phyloP scores from a whole-genome alignment of 2,329 filamentous ascomycete genomes.

The Raffaelea albimanens region DNA sequence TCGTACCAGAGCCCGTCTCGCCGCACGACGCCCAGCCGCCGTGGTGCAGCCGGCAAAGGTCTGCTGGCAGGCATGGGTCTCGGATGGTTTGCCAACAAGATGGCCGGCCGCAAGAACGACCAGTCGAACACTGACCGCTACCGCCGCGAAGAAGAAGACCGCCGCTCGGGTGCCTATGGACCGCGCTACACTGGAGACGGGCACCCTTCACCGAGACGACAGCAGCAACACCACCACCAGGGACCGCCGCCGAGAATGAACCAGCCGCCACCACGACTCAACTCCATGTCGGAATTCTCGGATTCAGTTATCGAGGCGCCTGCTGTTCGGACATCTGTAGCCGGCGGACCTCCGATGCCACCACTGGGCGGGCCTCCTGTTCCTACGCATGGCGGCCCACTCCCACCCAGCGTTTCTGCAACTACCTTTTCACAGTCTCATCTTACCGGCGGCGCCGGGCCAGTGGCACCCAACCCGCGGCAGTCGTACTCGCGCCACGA shows the following conservation, averaged over 20 bases:
- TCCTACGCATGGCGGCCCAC: slow-evolving; percentile 5
- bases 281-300: slow-evolving; percentile 16
- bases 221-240: slow-evolving; percentile 21
- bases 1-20: slow-evolving; percentile 53
- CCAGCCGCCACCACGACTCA: slow-evolving; percentile 9
- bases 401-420: slow-evolving; percentile 1
- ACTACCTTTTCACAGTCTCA: not conserved
- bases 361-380: slow-evolving; percentile 20
- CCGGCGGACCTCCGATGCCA: slow-evolving; percentile 27
- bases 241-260: slow-evolving; percentile 9
- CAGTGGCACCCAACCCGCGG: slow-evolving; percentile 5
- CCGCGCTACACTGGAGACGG: slow-evolving; percentile 63
- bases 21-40: slow-evolving; percentile 32
- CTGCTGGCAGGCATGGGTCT: slow-evolving; percentile 53
- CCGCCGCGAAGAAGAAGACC: slow-evolving; percentile 36
- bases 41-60: slow-evolving; percentile 38
- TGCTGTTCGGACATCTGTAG: slow-evolving; percentile 11
- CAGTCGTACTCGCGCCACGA: slow-evolving; percentile 21
- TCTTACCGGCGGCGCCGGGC: not conserved
- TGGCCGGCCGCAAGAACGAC: slow-evolving; percentile 47
- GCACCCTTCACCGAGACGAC: slow-evolving; percentile 38
- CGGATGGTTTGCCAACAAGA: slow-evolving; percentile 58
- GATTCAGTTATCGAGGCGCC: slow-evolving; percentile 28
- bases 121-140: slow-evolving; percentile 18
- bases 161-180: slow-evolving; percentile 50